A percentile compares a stretch with the other conserved stretches of the same genome.
Evolutionary conservation across 2,329 filamentous ascomycete genomes (phyloP).

Genomic region (Penicillium sp.): DNA sequence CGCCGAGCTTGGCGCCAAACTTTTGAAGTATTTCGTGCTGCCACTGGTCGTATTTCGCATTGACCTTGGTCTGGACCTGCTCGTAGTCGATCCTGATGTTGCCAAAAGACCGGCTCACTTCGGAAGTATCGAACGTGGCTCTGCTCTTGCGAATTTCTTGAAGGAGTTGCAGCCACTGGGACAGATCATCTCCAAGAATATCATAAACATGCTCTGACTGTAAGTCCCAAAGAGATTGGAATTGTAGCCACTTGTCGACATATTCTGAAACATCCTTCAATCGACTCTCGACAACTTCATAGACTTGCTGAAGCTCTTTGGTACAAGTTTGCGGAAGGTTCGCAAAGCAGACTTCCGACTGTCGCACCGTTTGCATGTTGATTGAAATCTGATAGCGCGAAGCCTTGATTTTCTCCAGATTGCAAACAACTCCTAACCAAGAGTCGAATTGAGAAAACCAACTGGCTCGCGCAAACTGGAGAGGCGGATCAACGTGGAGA

Average conservation of each 20-base stretch:
- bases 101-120: slow-evolving; percentile 86
- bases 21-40: slow-evolving; percentile 94
- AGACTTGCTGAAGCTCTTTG: slow-evolving; percentile 70
- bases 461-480: slow-evolving; percentile 83
- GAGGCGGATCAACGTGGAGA: slow-evolving; percentile 89
- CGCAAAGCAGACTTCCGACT: slow-evolving; percentile 60
- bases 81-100: slow-evolving; percentile 96
- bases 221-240: slow-evolving; percentile 96
- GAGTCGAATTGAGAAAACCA: slow-evolving; percentile 91
- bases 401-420: slow-evolving; percentile 88
- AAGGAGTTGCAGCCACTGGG: slow-evolving; percentile 89
- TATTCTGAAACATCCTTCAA: slow-evolving; percentile 73
- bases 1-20: slow-evolving; percentile 82
- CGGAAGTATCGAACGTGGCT: slow-evolving; percentile 94
- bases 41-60: slow-evolving; percentile 99
- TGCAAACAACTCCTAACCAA: slow-evolving; percentile 90
- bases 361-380: slow-evolving; percentile 37
- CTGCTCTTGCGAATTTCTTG: slow-evolving; percentile 95
- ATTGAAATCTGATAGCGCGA: slow-evolving; percentile 89
- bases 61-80: slow-evolving; percentile 97
- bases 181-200: slow-evolving; percentile 80
- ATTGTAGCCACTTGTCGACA: slow-evolving; percentile 96
- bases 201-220: slow-evolving; percentile 95
- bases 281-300: slow-evolving; percentile 76
- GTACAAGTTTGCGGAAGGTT: slow-evolving; percentile 81